These are phyloP conservation scores for Pezicula carpinea DNA, from an alignment of 2,329 filamentous ascomycete genomes.

Conservation along the genomic window DNA sequence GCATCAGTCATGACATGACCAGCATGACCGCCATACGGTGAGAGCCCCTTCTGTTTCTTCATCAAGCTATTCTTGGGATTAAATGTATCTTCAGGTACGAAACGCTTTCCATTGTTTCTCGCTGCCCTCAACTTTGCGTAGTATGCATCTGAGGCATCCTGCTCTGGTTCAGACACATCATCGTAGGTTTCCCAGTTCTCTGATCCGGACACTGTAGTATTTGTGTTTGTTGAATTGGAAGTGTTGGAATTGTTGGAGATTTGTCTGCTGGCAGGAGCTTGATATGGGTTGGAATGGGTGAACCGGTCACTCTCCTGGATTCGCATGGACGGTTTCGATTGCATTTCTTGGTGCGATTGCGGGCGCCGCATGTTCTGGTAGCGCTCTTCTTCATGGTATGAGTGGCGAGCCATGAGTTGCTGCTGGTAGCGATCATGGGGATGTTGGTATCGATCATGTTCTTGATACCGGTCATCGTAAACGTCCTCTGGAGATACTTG, in stretches of 20 bases:
- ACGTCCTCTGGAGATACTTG: constrained; percentile 74
- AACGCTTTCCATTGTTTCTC: constrained; percentile 53
- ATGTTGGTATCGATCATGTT: constrained; percentile 10
- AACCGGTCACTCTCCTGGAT: constrained; percentile 29
- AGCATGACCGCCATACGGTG: constrained; percentile 40
- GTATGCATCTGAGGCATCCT: constrained; percentile 78
- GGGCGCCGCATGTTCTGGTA: neutral
- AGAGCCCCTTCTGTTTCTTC: constrained; percentile 52
- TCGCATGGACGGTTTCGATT: constrained; percentile 37
- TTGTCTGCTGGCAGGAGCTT: constrained; percentile 48
- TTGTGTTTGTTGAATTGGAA: constrained; percentile 36
- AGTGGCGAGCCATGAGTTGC: too few relatives aligned
- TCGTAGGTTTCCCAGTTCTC: constrained; percentile 99
- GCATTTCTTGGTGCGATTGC: constrained; percentile 5
- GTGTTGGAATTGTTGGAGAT: constrained; percentile 58
- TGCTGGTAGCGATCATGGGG: too few relatives aligned
- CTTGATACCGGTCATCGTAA: constrained; percentile 63
- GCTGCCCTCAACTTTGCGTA: constrained; percentile 74
- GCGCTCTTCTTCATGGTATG: too few relatives aligned
- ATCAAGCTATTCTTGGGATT: constrained; percentile 34
- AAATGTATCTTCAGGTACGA: constrained; percentile 41
- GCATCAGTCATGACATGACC: constrained; percentile 47
- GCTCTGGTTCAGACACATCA: constrained; percentile 71
- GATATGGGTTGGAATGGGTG: constrained; percentile 20
- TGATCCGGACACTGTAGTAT: constrained; percentile 71